Conservation (phyloP, 2,329 filamentous ascomycete genomes). For the Balansia obtecta region DNA sequence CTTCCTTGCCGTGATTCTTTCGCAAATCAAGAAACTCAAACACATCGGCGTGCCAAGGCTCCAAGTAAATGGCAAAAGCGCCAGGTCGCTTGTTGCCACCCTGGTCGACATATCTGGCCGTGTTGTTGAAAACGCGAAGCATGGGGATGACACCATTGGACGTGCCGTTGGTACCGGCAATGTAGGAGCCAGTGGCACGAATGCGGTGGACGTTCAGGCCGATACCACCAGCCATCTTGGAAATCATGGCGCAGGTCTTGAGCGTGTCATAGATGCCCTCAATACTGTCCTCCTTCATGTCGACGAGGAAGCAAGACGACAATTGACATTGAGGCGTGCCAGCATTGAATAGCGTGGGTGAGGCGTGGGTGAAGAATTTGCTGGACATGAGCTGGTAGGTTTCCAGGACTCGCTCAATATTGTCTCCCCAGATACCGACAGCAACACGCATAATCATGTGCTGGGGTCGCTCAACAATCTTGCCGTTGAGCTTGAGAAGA, state of each 20-base stretch:
- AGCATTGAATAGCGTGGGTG: slow-evolving; percentile 94
- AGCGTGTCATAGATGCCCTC: slow-evolving; percentile 98
- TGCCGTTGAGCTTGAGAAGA: slow-evolving; percentile 85
- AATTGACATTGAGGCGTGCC: slow-evolving; percentile 90
- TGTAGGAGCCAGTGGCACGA: slow-evolving; percentile 94
- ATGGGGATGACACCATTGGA: slow-evolving; percentile 97
- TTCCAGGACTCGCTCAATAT: slow-evolving; percentile 89
- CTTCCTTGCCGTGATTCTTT: slow-evolving; percentile 99
- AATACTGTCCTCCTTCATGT: slow-evolving; percentile 99
- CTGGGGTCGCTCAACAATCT: slow-evolving; percentile 93
- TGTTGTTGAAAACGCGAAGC: slow-evolving; percentile 99
- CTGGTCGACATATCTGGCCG: slow-evolving; percentile 94
- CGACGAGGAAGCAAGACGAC: slow-evolving; percentile 96
- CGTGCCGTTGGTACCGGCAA: slow-evolving; percentile 93
- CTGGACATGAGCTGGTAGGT: slow-evolving; percentile 98
- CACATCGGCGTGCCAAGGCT: slow-evolving; percentile 97
- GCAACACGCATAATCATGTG: slow-evolving; percentile 99
- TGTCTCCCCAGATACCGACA: slow-evolving; percentile 89
- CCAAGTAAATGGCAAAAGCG: slow-evolving; percentile 96
- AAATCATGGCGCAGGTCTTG: slow-evolving; percentile 99
- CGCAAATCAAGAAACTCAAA: slow-evolving; percentile 95
- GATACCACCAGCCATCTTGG: slow-evolving; percentile 97
- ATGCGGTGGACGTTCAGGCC: slow-evolving; percentile 95
- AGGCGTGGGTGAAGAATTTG: slow-evolving; percentile 97
- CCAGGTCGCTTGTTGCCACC: slow-evolving; percentile 98